Evolutionary conservation across 202 grass and related monocot species (phyloP).

Genomic region (Brachypodium distachyon): DNA sequence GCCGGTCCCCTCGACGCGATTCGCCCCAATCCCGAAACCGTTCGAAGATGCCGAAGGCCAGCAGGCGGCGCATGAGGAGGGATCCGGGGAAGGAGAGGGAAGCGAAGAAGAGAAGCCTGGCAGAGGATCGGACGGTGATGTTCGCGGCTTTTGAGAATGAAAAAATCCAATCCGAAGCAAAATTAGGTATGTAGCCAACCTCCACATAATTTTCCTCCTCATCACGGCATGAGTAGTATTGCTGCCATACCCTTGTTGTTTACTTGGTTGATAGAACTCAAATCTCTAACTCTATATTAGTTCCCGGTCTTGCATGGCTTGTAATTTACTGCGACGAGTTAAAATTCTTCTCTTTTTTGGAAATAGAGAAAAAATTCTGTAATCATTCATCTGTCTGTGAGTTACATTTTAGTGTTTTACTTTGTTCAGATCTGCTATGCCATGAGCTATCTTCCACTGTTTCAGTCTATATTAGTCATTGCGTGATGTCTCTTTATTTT

Average conservation of each 20-base stretch:
- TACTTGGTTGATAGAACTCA: no score
- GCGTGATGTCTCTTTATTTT: no score
- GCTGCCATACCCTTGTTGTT: neutral
- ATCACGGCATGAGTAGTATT: neutral
- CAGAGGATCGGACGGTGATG: neutral
- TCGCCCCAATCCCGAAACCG: neutral
- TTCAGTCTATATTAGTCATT: no score
- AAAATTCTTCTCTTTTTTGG: no score
- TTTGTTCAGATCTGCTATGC: no score
- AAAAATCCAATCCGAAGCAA: neutral
- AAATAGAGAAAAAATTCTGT: no score
- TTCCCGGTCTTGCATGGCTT: no score
- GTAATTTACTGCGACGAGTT: no score
- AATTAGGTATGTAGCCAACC: neutral
- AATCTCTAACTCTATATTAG: no score
- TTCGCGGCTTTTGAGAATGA: neutral
- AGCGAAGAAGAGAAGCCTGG: neutral
- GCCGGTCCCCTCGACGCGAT: neutral
- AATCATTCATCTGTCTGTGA: no score
- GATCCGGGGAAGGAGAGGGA: neutral
- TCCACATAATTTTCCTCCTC: neutral
- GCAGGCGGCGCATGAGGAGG: neutral
- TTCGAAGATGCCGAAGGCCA: neutral
- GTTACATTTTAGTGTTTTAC: no score
- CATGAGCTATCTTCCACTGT: no score